Evolutionary conservation across 2,329 filamentous ascomycete species (phyloP).

Genomic region (Fusarium concolor): DNA sequence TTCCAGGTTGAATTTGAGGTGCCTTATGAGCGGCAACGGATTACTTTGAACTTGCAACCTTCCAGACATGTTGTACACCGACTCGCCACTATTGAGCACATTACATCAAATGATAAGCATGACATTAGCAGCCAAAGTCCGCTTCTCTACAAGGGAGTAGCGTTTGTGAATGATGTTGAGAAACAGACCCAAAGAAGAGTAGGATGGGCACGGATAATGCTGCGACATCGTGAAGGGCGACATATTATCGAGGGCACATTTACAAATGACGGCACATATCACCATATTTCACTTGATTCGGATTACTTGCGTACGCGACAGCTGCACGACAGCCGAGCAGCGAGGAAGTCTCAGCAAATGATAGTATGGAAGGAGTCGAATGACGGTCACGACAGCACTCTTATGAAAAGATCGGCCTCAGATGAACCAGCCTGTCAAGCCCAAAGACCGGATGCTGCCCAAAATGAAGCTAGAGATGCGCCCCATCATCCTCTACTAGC

Average conservation of each 20-base stretch:
- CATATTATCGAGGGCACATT: conserved; percentile 35
- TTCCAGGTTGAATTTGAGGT: conserved; percentile 31
- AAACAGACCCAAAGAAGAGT: conserved; percentile 5
- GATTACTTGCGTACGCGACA: conserved; percentile 11
- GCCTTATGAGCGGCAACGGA: conserved; percentile 1
- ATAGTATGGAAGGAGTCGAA: conserved; percentile 32
- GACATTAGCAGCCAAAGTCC: not conserved
- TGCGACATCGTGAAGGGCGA: conserved; percentile 6
- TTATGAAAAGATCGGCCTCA: not conserved
- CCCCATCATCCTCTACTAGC: not conserved
- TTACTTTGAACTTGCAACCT: conserved; percentile 29
- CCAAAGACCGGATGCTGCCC: not conserved
- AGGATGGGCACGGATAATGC: conserved; percentile 34
- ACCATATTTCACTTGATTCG: conserved; percentile 34
- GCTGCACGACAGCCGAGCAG: rapidly evolving
- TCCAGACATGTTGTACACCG: conserved; percentile 25
- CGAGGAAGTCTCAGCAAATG: conserved; percentile 5
- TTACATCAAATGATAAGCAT: not conserved
- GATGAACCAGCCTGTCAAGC: conserved; percentile 12
- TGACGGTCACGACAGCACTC: not conserved
- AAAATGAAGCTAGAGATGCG: not conserved
- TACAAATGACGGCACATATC: conserved; percentile 21
- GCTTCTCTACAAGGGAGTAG: conserved; percentile 26
- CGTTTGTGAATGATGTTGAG: not conserved
- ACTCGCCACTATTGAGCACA: conserved; percentile 23